These are phyloP conservation scores for Cutaneotrichosporon cavernicola DNA, from an alignment of 1,284 basidiomycete species.

Conservation along the genomic window DNA sequence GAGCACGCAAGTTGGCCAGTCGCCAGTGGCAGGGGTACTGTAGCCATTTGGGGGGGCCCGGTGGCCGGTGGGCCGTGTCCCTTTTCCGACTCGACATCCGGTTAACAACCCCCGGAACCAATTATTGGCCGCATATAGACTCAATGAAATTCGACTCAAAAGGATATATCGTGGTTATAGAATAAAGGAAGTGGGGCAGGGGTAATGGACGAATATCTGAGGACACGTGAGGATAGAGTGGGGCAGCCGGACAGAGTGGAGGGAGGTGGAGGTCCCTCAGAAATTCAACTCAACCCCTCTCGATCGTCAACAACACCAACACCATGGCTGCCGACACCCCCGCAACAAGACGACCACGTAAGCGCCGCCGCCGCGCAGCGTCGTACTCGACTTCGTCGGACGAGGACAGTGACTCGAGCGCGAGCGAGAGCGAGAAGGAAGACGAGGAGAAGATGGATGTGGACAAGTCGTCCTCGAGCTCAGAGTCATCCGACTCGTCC, in stretches of 20 bases:
- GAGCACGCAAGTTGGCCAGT: not conserved
- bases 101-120: not conserved
- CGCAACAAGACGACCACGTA: slow-evolving; percentile 27
- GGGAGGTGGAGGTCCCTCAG: not conserved
- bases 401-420: slow-evolving; percentile 16
- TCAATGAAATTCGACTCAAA: not conserved
- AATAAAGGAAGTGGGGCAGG: not conserved
- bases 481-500: slow-evolving; percentile 21
- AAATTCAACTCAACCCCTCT: not conserved
- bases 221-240: not conserved
- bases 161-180: not conserved
- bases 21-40: not conserved
- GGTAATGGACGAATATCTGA: too few species aligned
- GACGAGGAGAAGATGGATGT: slow-evolving; percentile 28
- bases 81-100: slow-evolving; percentile 14
- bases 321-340: slow-evolving; percentile 24
- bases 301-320: slow-evolving; percentile 9
- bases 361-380: slow-evolving; percentile 41
- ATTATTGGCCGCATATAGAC: not conserved
- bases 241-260: not conserved
- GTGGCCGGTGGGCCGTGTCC: not conserved
- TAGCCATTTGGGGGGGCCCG: too few species aligned
- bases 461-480: slow-evolving; percentile 18
- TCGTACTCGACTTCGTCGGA: slow-evolving; percentile 36
- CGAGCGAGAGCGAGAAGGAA: slow-evolving; percentile 15